Percentiles rank a stretch among this genome's conserved stretches.
Conservation (phyloP, 257 asterid genomes). For the Anisodus acutangulus region DNA sequence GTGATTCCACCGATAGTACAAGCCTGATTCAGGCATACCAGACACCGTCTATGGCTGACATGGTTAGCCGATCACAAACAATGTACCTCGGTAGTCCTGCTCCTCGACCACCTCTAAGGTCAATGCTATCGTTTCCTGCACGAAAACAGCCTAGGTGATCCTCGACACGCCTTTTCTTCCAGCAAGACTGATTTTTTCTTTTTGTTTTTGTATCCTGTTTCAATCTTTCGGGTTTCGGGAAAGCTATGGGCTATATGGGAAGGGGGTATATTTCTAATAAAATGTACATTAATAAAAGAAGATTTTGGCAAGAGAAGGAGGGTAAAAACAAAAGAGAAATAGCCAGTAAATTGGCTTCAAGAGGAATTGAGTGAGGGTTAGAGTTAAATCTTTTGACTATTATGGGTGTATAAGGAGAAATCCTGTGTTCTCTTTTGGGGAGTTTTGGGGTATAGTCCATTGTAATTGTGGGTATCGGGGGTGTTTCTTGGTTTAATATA, state of each 20-base stretch:
- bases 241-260: not conserved
- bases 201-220: slow-evolving; percentile 11
- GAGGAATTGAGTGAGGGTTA: slow-evolving; percentile 26
- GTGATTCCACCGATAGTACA: slow-evolving; percentile 73
- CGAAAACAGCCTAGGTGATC: slow-evolving; percentile 59
- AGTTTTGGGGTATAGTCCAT: slow-evolving; percentile 31
- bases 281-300: slow-evolving; percentile 52
- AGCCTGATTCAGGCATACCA: slow-evolving; percentile 77
- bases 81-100: slow-evolving; percentile 52
- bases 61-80: slow-evolving; percentile 85
- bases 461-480: slow-evolving; percentile 25
- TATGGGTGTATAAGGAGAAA: slow-evolving; percentile 41
- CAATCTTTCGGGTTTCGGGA: slow-evolving; percentile 10
- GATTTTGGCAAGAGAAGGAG: slow-evolving; percentile 21
- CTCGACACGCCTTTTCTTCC: not conserved
- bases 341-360: slow-evolving; percentile 33
- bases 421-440: slow-evolving; percentile 29
- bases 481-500: not conserved
- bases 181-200: slow-evolving; percentile 15
- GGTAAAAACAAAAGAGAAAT: slow-evolving; percentile 20
- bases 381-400: not conserved
- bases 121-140: slow-evolving; percentile 51
- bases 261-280: slow-evolving; percentile 48
- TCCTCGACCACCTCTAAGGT: slow-evolving; percentile 49
- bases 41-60: slow-evolving; percentile 90